These are phyloP conservation scores for Angophora floribunda DNA, from an alignment of 345 rosid species.

Conservation along the genomic window DNA sequence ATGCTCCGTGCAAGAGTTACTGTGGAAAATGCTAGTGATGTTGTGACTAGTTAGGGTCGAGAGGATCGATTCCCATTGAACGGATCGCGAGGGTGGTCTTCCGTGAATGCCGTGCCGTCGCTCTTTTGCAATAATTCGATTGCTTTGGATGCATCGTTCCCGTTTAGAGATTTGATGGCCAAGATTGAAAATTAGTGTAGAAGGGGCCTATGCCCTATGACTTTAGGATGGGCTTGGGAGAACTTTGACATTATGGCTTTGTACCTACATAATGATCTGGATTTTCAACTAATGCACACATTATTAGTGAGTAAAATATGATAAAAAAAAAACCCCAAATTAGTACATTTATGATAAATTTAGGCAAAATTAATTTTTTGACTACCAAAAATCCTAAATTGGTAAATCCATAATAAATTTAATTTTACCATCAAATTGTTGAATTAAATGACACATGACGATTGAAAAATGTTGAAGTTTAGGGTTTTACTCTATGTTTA, in stretches of 20 bases:
- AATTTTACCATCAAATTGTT: no score
- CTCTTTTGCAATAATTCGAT: accelerated
- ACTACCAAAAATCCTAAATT: accelerated
- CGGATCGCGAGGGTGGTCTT: neutral
- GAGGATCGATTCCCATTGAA: neutral
- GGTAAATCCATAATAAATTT: accelerated
- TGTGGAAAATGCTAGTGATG: neutral
- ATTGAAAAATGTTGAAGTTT: accelerated
- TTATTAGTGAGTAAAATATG: neutral
- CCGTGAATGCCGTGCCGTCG: neutral
- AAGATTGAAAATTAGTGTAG: no score
- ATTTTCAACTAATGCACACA: neutral
- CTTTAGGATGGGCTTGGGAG: neutral
- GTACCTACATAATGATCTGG: neutral
- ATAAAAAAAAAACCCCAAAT: no score
- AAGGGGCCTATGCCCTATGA: neutral
- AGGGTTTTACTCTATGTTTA: accelerated
- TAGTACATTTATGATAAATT: no score
- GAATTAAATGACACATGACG: accelerated
- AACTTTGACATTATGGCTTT: neutral
- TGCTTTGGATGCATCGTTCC: accelerated
- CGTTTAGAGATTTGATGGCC: neutral
- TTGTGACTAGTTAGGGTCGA: neutral
- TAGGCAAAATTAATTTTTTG: no score
- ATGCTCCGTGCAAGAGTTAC: neutral